Evolutionary conservation across 179 eudicot species (phyloP), one percentile per base, ranked within the genome.

Genomic region (Beta corolliflora): DNA sequence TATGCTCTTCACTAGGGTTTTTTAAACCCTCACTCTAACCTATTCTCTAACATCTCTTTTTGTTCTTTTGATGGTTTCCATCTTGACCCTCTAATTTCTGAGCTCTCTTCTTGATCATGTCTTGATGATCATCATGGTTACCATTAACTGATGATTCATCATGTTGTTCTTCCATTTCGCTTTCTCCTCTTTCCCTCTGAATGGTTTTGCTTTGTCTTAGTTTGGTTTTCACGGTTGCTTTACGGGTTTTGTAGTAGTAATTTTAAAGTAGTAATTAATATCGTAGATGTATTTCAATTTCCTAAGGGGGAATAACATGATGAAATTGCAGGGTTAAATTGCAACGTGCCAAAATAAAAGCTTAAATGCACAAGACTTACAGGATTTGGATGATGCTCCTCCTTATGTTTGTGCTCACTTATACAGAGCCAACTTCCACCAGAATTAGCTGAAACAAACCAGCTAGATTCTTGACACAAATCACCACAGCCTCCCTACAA

Each of bases 61-160:
- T 94, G 98, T 56, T 94, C 98, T n/a, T 63, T 91, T 0, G 97
- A 90, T 50, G 98, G 98, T 12, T 86, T 92, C 98, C 98, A 94
- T 76, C 97, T 83, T 3, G 90, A 75, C 53, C 92, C 90, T 7
- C 87, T 88, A 5, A 83, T 88, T 21, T 81, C 80, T 70, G 63
- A 77, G n/a, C 65, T 16, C 81, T 71, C 79, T 78, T 23, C 81
- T 25, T 46, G 50, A 4, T 46, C 50, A 46, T 46, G 5, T 46
- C 50, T 46, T 46, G 50, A 4, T 46, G 50, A 4, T 46, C 50
- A 46, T 46, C 50, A 4, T 71, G 75, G 0, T 77, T 67, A 25
- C 29, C 29, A 25, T 25, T 25, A 25, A 25, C 29, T 46, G 0
- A 45, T 60, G 13, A 21, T 76, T 2, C 15, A 61, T 61, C 14